Evolutionary conservation across 768 basidiomycete species (phyloP).

Genomic region (Lactifluus pinguis): DNA sequence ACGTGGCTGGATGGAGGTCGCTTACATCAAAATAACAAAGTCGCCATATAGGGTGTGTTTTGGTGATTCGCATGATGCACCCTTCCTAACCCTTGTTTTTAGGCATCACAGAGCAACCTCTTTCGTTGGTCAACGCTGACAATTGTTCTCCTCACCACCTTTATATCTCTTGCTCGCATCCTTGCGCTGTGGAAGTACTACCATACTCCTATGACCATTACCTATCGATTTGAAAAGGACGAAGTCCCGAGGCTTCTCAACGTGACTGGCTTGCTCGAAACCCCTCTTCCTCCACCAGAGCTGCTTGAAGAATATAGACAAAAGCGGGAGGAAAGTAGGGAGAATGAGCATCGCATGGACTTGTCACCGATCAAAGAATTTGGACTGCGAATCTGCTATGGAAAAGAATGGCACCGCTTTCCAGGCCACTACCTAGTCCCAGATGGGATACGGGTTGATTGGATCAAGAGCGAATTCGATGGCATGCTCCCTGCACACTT

Average conservation of each 20-base stretch:
- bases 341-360: conserved; percentile 46
- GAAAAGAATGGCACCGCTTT: conserved; percentile 96
- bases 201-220: conserved; percentile 73
- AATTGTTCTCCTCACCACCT: conserved; percentile 51
- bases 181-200: conserved; percentile 84
- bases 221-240: conserved; percentile 57
- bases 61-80: background rate
- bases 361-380: conserved; percentile 59
- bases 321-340: conserved; percentile 28
- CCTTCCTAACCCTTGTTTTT: conserved; percentile 8
- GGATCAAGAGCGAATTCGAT: conserved; percentile 86
- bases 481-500: conserved; percentile 87
- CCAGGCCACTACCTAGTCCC: conserved; percentile 87
- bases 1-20: conserved; percentile 77
- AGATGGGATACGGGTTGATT: conserved; percentile 70
- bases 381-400: conserved; percentile 71
- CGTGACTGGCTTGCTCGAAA: conserved; percentile 51
- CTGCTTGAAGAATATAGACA: conserved; percentile 2
- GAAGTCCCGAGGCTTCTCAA: conserved; percentile 83
- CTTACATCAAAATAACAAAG: conserved; percentile 64
- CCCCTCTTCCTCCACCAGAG: conserved; percentile 31
- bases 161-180: conserved; percentile 73
- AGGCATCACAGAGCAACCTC: conserved; percentile 71
- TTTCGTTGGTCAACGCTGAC: conserved; percentile 72
- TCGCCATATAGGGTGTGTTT: conserved; percentile 74